Evolutionary conservation across 2,329 filamentous ascomycete genomes (phyloP).

Genomic region (Camillea tinctor): DNA sequence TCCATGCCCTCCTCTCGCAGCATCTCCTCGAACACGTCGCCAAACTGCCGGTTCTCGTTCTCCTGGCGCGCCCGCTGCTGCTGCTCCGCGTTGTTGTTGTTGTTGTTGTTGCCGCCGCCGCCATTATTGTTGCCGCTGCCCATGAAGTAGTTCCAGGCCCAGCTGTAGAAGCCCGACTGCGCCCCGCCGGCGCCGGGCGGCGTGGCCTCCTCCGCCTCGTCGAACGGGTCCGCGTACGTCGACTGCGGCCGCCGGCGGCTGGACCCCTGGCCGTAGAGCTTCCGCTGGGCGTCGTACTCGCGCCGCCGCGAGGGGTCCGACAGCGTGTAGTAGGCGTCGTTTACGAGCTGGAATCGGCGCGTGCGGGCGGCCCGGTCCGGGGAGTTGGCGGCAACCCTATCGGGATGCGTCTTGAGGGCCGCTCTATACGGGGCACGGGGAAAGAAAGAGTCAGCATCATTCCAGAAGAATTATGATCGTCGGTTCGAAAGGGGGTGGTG

Average conservation of each 20-base stretch:
- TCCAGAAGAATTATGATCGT: not conserved
- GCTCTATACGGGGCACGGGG: constrained; percentile 51
- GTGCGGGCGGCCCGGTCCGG: constrained; percentile 81
- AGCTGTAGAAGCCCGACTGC: constrained; percentile 59
- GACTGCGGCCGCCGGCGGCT: constrained; percentile 35
- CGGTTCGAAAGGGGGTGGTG: not conserved
- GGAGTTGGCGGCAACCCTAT: constrained; percentile 80
- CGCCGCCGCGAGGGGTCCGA: constrained; percentile 74
- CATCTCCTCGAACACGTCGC: constrained; percentile 88
- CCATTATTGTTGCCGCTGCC: constrained; percentile 27
- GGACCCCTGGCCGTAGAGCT: constrained; percentile 48
- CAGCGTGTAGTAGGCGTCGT: constrained; percentile 90
- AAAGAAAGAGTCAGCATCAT: constrained; percentile 15
- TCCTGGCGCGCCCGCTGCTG: constrained; percentile 45
- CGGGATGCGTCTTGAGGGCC: constrained; percentile 89
- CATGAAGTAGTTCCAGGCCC: constrained; percentile 68
- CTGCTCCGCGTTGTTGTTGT: constrained; percentile 37
- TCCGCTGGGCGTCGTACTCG: constrained; percentile 79
- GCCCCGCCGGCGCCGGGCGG: constrained; percentile 43
- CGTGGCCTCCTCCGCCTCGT: constrained; percentile 42
- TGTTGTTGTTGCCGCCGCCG: constrained; percentile 30
- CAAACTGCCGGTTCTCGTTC: constrained; percentile 78
- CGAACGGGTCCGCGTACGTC: constrained; percentile 45
- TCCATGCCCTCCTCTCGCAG: constrained; percentile 81
- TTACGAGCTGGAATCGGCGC: constrained; percentile 85